Base-by-base conservation (phyloP, 2,329 filamentous ascomycete genomes). In the Colletotrichum salicis region DNA sequence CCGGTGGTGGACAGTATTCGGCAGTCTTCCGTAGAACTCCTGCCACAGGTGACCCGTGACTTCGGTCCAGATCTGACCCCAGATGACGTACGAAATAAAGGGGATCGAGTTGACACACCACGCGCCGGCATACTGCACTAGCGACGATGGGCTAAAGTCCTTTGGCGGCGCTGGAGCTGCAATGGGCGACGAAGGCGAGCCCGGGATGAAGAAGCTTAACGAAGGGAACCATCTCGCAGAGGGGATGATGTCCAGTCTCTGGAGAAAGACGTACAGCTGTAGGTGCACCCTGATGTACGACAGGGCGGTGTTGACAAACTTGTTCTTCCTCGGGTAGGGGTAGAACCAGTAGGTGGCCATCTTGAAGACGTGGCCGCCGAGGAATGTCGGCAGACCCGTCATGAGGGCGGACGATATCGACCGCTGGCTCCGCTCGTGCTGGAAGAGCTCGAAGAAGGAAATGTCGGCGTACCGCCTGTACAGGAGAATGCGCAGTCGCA, bases 401-500 rank as follows among this genome's bases (percentile, higher is more conserved):
- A 82, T 74, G 12, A 83, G 72, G 11, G 84, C 76, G 4, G 78
- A 78, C 7, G 75, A 35, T 19, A 79, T n/a, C 3, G 83, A 80
- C 51, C 81, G 81, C 19, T 75, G 79, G 29, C 70, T 75, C 24
- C 76, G 68, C 66, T 86, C 82, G 15, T 79, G 75, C 19, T 76
- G 75, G 33, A 82, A 77, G 60, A 89, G 77, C 5, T 84, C 80
- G 76, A 84, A 81, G 67, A 89, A 89, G 1, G 86, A 84, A 2
- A 86, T 80, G 19, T 83, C 78, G 1, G 86, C 84, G 58, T 87
- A 88, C 37, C 81, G 79, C 71, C 84, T 84, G 76, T 89, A 90
- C 1, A 90, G 82, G 71, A 90, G 74, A n/a, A 90, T 85, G 10
- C 89, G 84, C 70, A 89, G 85, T 33, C 88, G 82, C 71, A 89